These are phyloP conservation scores for Beauveria sp. DNA, from an alignment of 2,329 filamentous ascomycete species.

Conservation along the genomic window DNA sequence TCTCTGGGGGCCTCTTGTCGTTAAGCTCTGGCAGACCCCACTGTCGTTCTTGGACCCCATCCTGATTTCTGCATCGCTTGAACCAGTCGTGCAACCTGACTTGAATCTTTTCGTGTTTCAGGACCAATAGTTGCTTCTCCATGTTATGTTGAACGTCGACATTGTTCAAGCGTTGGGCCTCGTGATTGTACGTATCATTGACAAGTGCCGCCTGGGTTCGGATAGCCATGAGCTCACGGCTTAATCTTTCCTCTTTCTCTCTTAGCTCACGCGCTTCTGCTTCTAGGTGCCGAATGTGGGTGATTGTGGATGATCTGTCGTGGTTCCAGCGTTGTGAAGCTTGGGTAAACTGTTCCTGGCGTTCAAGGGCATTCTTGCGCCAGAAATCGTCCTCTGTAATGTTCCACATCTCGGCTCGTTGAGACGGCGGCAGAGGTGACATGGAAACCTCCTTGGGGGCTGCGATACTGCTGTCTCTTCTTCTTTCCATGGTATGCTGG, in stretches of 20 bases:
- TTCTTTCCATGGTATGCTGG: neutral
- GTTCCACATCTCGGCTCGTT: constrained; percentile 22
- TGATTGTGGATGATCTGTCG: neutral
- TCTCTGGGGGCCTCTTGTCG: no score
- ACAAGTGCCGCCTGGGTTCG: neutral
- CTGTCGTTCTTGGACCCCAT: neutral
- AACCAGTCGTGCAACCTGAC: neutral
- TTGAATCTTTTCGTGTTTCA: neutral
- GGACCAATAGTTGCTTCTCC: neutral
- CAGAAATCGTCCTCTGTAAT: constrained; percentile 30
- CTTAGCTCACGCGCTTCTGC: neutral
- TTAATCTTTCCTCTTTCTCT: neutral
- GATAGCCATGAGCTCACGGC: neutral
- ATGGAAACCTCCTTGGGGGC: neutral
- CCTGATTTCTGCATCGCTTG: neutral
- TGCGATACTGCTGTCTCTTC: neutral
- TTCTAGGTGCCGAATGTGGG: neutral
- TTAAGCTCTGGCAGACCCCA: neutral
- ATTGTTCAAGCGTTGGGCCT: neutral
- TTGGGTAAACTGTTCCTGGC: constrained; percentile 18
- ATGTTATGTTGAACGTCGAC: neutral
- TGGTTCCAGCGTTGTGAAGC: constrained; percentile 16
- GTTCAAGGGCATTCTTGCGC: constrained; percentile 20
- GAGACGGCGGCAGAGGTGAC: neutral
- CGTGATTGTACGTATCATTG: neutral